Base-by-base conservation (phyloP, 176 grass and related monocot species). In the Dactylis glomerata region DNA sequence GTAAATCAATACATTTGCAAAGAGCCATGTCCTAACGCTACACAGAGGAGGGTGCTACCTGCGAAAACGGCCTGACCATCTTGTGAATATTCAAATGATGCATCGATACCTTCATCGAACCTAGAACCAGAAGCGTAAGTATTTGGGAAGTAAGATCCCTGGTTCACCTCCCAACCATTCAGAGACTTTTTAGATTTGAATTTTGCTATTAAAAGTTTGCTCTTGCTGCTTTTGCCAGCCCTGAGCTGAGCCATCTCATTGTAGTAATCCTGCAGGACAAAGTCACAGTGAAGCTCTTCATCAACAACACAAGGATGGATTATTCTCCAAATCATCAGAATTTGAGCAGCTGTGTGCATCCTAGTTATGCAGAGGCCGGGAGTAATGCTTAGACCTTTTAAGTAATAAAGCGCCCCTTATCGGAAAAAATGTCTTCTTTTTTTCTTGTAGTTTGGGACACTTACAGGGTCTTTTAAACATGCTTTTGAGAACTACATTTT, bases 211-310 rank as follows among this genome's bases (percentile, higher is more conserved):
- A 92, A 74, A 75, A 98, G 87, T 73, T 98, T 98, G 86, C 96
- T 98, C 87, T 98, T 98, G 96, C 93, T 98, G 73, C 96, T 98
- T 89, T 98, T 98, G 84, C 96, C 93, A 77, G 96, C 96, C 64
- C 96, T 98, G 68, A 98, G 79, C 64, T 90, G 96, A 26, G 96
- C 93, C 89, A 98, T 87, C 63, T 93, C 91, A 77, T 98, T 98
- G 83, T 90, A 86, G 78, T 94, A 95, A 87, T 98, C 96, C 96
- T 98, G 87, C 77, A 89, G 78, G 40, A 57, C 40, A 83, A 80
- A 24, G 19, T 47, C 23, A 65, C 2, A 3, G 10, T 47, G 19
- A 46, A 56, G 17, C 33, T 47, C 16, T 57, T 37, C 49, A 11
- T 37, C 34, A 75, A 36, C 12, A 0, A 80, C 49, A n/a, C 44